A percentile compares a stretch with the other conserved stretches of the same genome.
These are phyloP conservation scores for Viola odorata DNA, from an alignment of 345 rosid genomes.

Conservation along the genomic window DNA sequence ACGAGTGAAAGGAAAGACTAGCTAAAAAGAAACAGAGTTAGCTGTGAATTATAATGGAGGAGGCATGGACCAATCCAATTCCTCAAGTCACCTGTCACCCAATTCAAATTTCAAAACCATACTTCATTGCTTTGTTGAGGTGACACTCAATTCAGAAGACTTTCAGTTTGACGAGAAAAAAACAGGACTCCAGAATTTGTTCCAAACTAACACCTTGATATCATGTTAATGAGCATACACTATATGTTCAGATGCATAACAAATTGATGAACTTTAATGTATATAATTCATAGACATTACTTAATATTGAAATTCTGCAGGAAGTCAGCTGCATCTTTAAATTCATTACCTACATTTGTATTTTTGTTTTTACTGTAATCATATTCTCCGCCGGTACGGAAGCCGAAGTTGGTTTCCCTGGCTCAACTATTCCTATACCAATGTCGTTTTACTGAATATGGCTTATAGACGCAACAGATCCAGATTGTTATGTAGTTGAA, in stretches of 20 bases:
- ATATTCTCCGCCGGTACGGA: background rate
- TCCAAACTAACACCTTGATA: no score
- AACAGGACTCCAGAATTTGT: no score
- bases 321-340: no score
- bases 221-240: background rate
- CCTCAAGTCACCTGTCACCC: background rate
- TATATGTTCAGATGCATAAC: background rate
- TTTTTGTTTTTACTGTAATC: background rate
- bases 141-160: background rate
- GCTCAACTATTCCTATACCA: background rate
- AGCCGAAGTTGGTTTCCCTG: background rate
- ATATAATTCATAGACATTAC: no score
- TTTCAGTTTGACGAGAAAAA: no score
- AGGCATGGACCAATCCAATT: background rate
- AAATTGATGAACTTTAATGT: background rate
- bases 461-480: background rate
- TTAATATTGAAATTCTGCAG: no score
- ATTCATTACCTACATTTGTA: no score
- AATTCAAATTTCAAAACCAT: background rate
- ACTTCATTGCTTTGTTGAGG: background rate
- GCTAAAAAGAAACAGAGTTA: constrained; percentile 1
- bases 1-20: constrained; percentile 9
- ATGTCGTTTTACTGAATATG: no score
- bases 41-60: background rate
- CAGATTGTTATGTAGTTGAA: background rate